These are phyloP conservation scores for Taphrina betulina DNA, from an alignment of 1,139 yeast species.

Conservation along the genomic window DNA sequence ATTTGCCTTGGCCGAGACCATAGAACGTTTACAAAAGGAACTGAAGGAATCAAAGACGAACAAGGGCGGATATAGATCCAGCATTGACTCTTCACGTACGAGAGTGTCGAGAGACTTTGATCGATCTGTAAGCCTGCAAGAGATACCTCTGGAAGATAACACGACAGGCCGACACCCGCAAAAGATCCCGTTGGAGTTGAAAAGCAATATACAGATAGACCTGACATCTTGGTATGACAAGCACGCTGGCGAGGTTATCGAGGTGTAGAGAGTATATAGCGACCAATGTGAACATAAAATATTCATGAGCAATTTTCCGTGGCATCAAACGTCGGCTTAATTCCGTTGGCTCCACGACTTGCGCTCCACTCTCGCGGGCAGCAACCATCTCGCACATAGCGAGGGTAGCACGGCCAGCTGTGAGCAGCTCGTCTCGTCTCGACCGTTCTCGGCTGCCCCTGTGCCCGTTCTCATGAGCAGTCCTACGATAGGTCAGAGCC, in stretches of 20 bases:
- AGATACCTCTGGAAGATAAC: background rate
- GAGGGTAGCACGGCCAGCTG: too few relatives aligned
- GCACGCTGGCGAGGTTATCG: conserved; percentile 26
- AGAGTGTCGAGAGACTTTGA: conserved; percentile 26
- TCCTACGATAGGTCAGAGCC: conserved; percentile 19
- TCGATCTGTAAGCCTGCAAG: conserved; percentile 9
- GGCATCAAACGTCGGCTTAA: too few relatives aligned
- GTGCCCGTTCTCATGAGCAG: background rate
- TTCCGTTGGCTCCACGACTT: too few relatives aligned
- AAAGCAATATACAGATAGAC: conserved; percentile 21
- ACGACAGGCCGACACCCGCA: background rate
- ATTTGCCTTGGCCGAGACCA: conserved; percentile 20
- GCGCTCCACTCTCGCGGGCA: too few relatives aligned
- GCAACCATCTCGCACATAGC: too few relatives aligned
- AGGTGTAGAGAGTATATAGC: background rate
- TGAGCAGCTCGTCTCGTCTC: too few relatives aligned
- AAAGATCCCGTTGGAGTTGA: background rate
- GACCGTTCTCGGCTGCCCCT: too few relatives aligned
- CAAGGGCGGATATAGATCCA: background rate
- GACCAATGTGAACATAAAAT: background rate
- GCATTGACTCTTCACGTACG: background rate
- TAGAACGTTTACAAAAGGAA: conserved; percentile 10
- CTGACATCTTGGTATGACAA: conserved; percentile 29
- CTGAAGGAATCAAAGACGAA: background rate
- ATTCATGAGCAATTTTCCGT: background rate